phyloP scores from a whole-genome alignment of 2,329 filamentous ascomycete species.

The Colletotrichum liriopes region DNA sequence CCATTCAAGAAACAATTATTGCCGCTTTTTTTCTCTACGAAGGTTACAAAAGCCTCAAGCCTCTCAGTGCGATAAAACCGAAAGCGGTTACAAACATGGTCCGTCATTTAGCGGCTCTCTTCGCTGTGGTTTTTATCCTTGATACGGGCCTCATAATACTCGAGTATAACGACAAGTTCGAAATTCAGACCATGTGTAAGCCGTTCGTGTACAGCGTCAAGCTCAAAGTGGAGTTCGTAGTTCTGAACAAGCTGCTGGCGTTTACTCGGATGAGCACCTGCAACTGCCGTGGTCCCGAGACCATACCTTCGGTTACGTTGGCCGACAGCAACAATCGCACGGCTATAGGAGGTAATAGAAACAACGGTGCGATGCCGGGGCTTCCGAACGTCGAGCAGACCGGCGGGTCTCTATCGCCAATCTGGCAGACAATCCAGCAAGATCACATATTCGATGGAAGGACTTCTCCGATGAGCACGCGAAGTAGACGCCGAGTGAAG shows the following conservation, averaged over 20 bases:
- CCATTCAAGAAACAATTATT: slow-evolving; percentile 69
- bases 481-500: not conserved
- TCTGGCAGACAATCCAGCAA: not conserved
- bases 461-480: not conserved
- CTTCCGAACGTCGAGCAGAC: slow-evolving; percentile 35
- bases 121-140: slow-evolving; percentile 55
- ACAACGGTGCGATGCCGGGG: not conserved
- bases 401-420: slow-evolving; percentile 15
- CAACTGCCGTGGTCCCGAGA: slow-evolving; percentile 34
- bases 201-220: slow-evolving; percentile 53
- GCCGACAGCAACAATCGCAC: slow-evolving; percentile 27
- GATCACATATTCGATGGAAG: slow-evolving; percentile 22
- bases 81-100: slow-evolving; percentile 47
- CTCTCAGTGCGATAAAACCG: slow-evolving; percentile 27
- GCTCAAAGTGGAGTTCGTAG: slow-evolving; percentile 55
- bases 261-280: slow-evolving; percentile 40
- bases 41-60: slow-evolving; percentile 59
- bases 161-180: slow-evolving; percentile 45
- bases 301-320: slow-evolving; percentile 8
- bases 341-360: not conserved
- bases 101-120: slow-evolving; percentile 55
- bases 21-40: slow-evolving; percentile 69
- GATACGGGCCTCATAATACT: slow-evolving; percentile 49
- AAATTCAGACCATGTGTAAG: slow-evolving; percentile 46
- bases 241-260: slow-evolving; percentile 51